Conservation (phyloP, 2,329 filamentous ascomycete genomes). For the Ophiostoma pallidulum region DNA sequence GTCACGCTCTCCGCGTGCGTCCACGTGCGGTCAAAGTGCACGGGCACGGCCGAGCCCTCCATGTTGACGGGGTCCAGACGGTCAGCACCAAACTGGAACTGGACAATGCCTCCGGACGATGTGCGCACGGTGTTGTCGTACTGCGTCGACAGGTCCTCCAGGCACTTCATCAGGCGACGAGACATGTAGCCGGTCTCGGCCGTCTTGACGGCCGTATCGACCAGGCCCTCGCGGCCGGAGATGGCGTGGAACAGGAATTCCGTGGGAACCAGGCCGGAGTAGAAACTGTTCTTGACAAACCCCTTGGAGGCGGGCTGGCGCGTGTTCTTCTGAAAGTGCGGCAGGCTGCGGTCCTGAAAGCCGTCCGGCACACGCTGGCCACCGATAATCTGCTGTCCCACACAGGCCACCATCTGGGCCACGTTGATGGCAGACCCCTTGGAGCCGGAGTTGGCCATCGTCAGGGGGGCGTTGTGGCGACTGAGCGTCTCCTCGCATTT, state of each 20-base stretch:
- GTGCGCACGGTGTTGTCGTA: slow-evolving; percentile 95
- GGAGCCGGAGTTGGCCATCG: slow-evolving; percentile 96
- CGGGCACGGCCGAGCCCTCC: slow-evolving; percentile 87
- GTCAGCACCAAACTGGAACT: slow-evolving; percentile 96
- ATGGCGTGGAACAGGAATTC: slow-evolving; percentile 99
- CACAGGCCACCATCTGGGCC: slow-evolving; percentile 94
- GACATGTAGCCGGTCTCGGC: slow-evolving; percentile 99
- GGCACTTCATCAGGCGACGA: slow-evolving; percentile 90
- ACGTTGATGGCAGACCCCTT: slow-evolving; percentile 98
- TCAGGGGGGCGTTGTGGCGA: slow-evolving; percentile 81
- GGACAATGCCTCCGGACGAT: slow-evolving; percentile 78
- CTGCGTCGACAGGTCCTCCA: slow-evolving; percentile 86
- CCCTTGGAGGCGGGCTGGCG: slow-evolving; percentile 91
- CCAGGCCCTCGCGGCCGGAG: slow-evolving; percentile 93
- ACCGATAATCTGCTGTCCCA: slow-evolving; percentile 96
- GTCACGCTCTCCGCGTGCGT: slow-evolving; percentile 69
- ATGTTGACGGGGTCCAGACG: slow-evolving; percentile 94
- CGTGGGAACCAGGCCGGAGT: slow-evolving; percentile 76
- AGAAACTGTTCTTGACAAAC: slow-evolving; percentile 96
- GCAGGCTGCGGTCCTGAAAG: slow-evolving; percentile 89
- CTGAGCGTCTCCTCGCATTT: slow-evolving; percentile 86
- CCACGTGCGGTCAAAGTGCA: slow-evolving; percentile 86
- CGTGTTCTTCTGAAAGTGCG: slow-evolving; percentile 90
- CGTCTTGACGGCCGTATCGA: slow-evolving; percentile 98
- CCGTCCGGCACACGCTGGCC: slow-evolving; percentile 88